phyloP scores from a whole-genome alignment of 441 rosid species.

The Manihot esculenta region DNA sequence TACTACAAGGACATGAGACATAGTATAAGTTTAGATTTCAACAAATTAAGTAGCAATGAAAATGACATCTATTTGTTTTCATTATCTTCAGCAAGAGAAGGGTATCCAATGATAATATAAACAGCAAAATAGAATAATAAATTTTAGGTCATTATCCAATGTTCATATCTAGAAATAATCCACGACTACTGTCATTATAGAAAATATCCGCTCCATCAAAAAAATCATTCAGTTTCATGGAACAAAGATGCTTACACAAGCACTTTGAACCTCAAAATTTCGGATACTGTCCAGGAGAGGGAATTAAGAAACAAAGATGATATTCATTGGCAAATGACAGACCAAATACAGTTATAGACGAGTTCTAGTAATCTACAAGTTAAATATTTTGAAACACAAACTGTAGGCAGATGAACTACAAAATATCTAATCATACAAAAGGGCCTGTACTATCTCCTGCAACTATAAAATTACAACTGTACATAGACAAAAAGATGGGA shows the following conservation, averaged over 20 bases:
- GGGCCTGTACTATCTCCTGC: conserved; percentile 29
- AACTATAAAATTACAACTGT: conserved; percentile 33
- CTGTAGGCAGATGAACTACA: conserved; percentile 1
- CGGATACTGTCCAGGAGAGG: background rate
- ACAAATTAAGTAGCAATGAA: background rate
- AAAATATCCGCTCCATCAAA: background rate
- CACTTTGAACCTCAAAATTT: background rate
- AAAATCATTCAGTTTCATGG: background rate
- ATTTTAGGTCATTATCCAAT: background rate
- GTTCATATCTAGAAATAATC: background rate
- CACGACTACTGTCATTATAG: no score
- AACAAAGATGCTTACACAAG: background rate
- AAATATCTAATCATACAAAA: conserved; percentile 23
- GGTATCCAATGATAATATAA: background rate
- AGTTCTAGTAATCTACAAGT: conserved; percentile 9
- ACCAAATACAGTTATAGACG: no score
- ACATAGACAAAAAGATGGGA: conserved; percentile 23
- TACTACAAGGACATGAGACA: background rate
- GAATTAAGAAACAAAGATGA: background rate
- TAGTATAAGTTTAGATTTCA: background rate
- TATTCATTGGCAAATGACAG: background rate
- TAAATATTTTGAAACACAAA: conserved; percentile 10
- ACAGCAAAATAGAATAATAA: background rate
- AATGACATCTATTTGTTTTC: background rate
- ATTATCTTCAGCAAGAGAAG: background rate